Base-by-base conservation (phyloP, 1,284 basidiomycete genomes). In the Cutaneotrichosporon spelunceum region DNA sequence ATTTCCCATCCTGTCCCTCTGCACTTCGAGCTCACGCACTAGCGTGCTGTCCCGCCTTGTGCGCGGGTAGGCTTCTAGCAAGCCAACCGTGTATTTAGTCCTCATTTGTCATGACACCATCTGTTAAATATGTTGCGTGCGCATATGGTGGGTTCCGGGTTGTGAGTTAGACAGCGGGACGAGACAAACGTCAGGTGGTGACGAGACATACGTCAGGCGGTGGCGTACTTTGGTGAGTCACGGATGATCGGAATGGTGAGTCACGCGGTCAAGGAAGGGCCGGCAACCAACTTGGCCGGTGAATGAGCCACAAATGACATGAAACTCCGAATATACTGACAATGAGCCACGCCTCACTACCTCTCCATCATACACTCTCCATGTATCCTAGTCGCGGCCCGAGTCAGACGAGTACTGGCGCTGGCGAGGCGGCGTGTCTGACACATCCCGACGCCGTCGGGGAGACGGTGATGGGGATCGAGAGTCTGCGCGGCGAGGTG, bases 21-120 rank as follows among this genome's bases (percentile, higher is more conserved):
- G 39, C 39, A 19, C 39, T 42, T 19, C 8, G 39, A 16, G 59
- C 59, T 60, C 34, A 60, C 53, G 36, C 57, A 26, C 7, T 47
- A 60, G 59, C 44, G 45, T 55, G 23, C 26, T 60, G 14, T 33
- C 53, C 24, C 59, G 59, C 29, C 53, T 60, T 27, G 59, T 54
- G 42, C 42, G 52, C 52, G 52, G 52, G 48, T 50, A 50, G 48
- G 24, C 48, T 26, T 27, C 48, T 50, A 14, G 48, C 39, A 42
- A 42, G 39, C 39, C 39, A 19, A 42, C 39, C 19, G 19, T 42
- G 39, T 42, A 42, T 19, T 19, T 42, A 42, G 39, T 19, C 39
- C 19, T 8, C 19, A 16, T 42, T 42, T 42, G 39, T n/a, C 19
- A 42, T 42, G 39, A 42, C 19, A 5, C 39, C 19, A 42, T n/a